Evolutionary conservation across 371 early-diverging fungal genomes (phyloP), one percentile per base, ranked within the genome.

Genomic region (Mortierella sp.): DNA sequence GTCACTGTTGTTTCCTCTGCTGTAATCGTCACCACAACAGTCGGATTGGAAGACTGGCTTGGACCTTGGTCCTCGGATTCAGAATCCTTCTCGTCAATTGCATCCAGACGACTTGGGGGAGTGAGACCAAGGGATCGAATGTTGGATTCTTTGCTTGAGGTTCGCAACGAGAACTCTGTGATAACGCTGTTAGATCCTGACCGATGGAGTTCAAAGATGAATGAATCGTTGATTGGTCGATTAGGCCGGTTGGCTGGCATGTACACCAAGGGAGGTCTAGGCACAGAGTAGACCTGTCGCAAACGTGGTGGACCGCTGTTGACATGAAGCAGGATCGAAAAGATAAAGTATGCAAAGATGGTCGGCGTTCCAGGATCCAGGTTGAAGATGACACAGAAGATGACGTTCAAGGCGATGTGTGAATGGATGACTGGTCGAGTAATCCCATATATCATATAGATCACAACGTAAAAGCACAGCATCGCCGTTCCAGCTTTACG

Each of bases 321-420:
- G 47, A 62, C 49, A 34, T 66, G 78, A 47, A 70, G 51, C 41
- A 76, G 30, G 48, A 76, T 70, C 14, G 78, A 76, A 34, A 76
- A 50, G 51, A 76, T 70, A 43, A 76, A 76, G 56, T 69, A 76
- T 2, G 66, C 66, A 47, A 59, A 76, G 19, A 76, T 76, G 26
- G 78, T 76, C 23, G 78, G 78, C 24, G 62, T 69, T 28, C 78
- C 78, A 9, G 78, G 78, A 43, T 76, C 78, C 41, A 76, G 51
- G 49, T 76, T 76, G 63, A 76, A 76, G 47, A 59, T 42, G 14
- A 69, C 30, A 45, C 78, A 70, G 47, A 76, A 76, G 48, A 76
- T 39, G 30, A 76, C 63, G 28, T 76, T 76, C 70, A 61, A 70
- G 23, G 43, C 62, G 41, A 69, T 62, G 28, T 76, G 62, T 6